Percentiles rank a stretch among this genome's conserved stretches.
These are phyloP conservation scores for Lepidium sativum DNA, from an alignment of 345 rosid species.

Conservation along the genomic window DNA sequence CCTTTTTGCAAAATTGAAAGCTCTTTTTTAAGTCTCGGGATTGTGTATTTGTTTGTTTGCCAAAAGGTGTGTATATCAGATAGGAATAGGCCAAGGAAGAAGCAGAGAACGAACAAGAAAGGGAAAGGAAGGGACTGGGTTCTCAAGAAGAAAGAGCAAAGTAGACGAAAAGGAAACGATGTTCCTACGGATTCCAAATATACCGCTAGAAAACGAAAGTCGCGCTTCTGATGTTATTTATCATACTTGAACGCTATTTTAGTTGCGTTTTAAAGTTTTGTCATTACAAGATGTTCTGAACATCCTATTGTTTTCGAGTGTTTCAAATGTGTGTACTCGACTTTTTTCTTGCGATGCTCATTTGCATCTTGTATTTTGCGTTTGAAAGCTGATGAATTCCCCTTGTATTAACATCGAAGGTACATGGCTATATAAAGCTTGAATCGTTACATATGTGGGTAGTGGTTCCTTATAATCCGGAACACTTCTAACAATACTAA, in stretches of 20 bases:
- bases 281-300: too few relatives aligned
- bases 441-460: too few relatives aligned
- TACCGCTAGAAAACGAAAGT: conserved; percentile 76
- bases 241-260: neutral
- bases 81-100: conserved; percentile 74
- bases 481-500: too few relatives aligned
- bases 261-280: neutral
- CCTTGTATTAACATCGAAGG: too few relatives aligned
- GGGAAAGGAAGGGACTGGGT: conserved; percentile 74
- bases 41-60: neutral
- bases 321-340: neutral
- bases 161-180: conserved; percentile 65
- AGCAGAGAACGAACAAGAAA: conserved; percentile 57
- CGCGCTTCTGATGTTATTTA: conserved; percentile 43
- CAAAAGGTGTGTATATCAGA: conserved; percentile 58
- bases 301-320: neutral
- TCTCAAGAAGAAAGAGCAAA: conserved; percentile 76
- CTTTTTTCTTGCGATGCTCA: neutral
- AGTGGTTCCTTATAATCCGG: too few relatives aligned
- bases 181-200: conserved; percentile 77
- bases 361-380: too few relatives aligned
- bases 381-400: too few relatives aligned
- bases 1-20: neutral
- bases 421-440: too few relatives aligned
- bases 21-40: neutral